Percentiles rank a stretch among this genome's conserved stretches.
phyloP scores from a whole-genome alignment of 192 early-diverging fungal genomes.

The Haplosporangium gracile region DNA sequence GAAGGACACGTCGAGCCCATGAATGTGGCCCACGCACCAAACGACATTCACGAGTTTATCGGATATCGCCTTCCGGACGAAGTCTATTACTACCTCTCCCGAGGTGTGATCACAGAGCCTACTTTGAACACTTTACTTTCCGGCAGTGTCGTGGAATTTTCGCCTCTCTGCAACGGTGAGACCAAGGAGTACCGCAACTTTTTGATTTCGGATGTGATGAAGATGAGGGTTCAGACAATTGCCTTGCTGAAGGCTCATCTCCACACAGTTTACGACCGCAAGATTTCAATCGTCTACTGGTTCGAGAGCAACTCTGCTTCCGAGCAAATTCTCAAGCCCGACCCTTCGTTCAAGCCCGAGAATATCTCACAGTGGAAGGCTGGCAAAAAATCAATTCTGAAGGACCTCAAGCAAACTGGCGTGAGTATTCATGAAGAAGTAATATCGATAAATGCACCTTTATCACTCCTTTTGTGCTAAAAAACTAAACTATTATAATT shows the following conservation, averaged over 20 bases:
- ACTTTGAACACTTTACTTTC: slow-evolving; percentile 76
- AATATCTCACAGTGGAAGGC: slow-evolving; percentile 58
- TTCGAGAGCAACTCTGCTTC: slow-evolving; percentile 58
- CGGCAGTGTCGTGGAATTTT: slow-evolving; percentile 74
- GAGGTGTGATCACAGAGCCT: slow-evolving; percentile 65
- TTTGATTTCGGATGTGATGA: slow-evolving; percentile 66
- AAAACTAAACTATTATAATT: background rate
- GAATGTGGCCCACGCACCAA: slow-evolving; percentile 71
- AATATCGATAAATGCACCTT: background rate
- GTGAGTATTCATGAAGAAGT: slow-evolving; percentile 40
- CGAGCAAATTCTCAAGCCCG: slow-evolving; percentile 74
- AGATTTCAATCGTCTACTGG: slow-evolving; percentile 72
- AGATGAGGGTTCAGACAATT: slow-evolving; percentile 71
- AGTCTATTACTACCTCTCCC: slow-evolving; percentile 77
- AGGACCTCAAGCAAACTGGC: slow-evolving; percentile 56
- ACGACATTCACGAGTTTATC: slow-evolving; percentile 86
- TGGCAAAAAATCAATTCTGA: slow-evolving; percentile 51
- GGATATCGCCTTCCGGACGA: slow-evolving; percentile 81
- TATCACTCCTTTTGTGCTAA: background rate
- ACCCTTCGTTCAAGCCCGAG: slow-evolving; percentile 54
- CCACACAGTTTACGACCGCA: slow-evolving; percentile 75
- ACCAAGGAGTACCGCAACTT: slow-evolving; percentile 78
- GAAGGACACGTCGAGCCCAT: slow-evolving; percentile 81
- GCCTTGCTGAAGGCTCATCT: slow-evolving; percentile 68
- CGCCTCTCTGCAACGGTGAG: slow-evolving; percentile 88